Evolutionary conservation across 225 moss, liverwort and hornwort genomes (phyloP).

Genomic region (Sphagnum tenellum): DNA sequence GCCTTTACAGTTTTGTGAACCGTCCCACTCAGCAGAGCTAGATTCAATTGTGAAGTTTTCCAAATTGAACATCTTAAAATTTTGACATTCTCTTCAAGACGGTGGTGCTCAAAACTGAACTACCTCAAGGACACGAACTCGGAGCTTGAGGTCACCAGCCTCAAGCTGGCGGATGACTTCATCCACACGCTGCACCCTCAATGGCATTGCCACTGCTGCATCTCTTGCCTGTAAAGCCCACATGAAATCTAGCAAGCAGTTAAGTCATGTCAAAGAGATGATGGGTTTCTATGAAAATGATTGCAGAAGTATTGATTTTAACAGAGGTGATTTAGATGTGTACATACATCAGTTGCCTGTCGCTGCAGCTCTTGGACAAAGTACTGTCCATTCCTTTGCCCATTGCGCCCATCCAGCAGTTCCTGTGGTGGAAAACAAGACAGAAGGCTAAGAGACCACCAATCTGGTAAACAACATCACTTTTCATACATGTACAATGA

Average conservation of each 20-base stretch:
- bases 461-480: too few relatives aligned
- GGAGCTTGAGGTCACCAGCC: slow-evolving; percentile 87
- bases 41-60: neutral
- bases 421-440: slow-evolving; percentile 37
- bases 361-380: slow-evolving; percentile 85
- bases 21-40: neutral
- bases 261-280: neutral
- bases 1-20: neutral
- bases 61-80: too few relatives aligned
- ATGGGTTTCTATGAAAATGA: too few relatives aligned
- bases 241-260: neutral
- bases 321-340: neutral
- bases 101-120: neutral
- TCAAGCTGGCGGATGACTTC: slow-evolving; percentile 86
- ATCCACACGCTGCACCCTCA: slow-evolving; percentile 83
- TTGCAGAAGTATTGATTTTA: neutral
- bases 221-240: slow-evolving; percentile 59
- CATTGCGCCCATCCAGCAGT: slow-evolving; percentile 63
- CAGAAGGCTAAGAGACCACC: neutral
- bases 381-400: slow-evolving; percentile 46
- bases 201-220: slow-evolving; percentile 86
- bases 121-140: slow-evolving; percentile 89
- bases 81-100: neutral
- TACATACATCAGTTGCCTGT: slow-evolving; percentile 77
- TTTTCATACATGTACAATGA: too few relatives aligned